A percentile compares a stretch with the other conserved stretches of the same genome.
Conservation (phyloP, 192 early-diverging fungal genomes). For the Backusella australiensis region DNA sequence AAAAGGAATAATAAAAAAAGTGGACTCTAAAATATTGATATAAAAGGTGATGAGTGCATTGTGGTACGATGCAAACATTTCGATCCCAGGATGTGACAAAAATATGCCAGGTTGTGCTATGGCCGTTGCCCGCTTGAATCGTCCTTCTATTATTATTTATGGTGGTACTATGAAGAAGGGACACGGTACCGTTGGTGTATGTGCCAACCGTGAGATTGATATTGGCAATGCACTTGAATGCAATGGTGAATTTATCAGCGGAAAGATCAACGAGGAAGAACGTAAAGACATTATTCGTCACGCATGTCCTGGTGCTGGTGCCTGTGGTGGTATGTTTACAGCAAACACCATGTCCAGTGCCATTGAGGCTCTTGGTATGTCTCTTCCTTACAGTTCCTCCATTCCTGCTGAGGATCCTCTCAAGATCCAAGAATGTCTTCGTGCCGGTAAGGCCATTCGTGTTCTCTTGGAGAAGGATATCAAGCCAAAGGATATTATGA, state of each 20-base stretch:
- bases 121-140: slow-evolving; percentile 92
- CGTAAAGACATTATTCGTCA: slow-evolving; percentile 68
- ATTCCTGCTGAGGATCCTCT: slow-evolving; percentile 85
- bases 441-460: slow-evolving; percentile 83
- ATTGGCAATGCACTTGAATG: slow-evolving; percentile 94
- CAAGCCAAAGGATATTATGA: slow-evolving; percentile 95
- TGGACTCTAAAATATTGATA: not conserved
- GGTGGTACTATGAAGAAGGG: slow-evolving; percentile 93
- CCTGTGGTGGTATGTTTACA: slow-evolving; percentile 92
- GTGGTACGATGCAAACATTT: slow-evolving; percentile 99
- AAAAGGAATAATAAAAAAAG: not conserved
- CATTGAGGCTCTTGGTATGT: slow-evolving; percentile 98
- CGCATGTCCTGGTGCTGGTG: slow-evolving; percentile 86
- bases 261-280: slow-evolving; percentile 88
- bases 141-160: slow-evolving; percentile 96
- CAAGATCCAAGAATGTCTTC: slow-evolving; percentile 87
- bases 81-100: slow-evolving; percentile 78
- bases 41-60: slow-evolving; percentile 85
- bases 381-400: slow-evolving; percentile 93
- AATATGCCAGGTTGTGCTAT: slow-evolving; percentile 99
- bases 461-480: slow-evolving; percentile 88
- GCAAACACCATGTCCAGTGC: slow-evolving; percentile 73
- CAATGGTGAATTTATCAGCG: slow-evolving; percentile 90
- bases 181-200: slow-evolving; percentile 51
- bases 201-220: slow-evolving; percentile 62